Conservation (phyloP, 768 basidiomycete species). For the Neoboletus magnificus region DNA sequence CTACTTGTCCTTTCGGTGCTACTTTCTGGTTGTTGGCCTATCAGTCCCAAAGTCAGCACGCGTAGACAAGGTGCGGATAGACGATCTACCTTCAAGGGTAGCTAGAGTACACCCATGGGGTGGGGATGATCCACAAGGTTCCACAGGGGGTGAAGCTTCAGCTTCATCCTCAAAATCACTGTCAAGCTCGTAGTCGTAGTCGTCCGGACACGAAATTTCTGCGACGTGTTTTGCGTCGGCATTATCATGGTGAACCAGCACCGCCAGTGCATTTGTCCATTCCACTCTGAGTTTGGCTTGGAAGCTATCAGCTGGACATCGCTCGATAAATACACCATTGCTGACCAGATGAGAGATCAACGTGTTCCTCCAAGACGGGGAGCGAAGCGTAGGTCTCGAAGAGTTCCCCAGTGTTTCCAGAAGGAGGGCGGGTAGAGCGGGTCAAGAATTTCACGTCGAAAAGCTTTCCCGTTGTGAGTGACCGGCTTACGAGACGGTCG, state of each 20-base stretch:
- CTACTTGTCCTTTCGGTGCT: not conserved
- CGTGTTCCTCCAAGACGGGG: conserved; percentile 8
- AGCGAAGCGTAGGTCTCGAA: conserved; percentile 16
- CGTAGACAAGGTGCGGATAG: not conserved
- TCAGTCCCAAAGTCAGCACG: not conserved
- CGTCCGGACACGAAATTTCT: conserved; percentile 7
- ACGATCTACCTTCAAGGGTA: not conserved
- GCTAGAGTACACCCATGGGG: not conserved
- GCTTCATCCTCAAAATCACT: conserved; percentile 28
- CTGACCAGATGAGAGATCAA: conserved; percentile 12
- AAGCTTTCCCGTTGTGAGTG: conserved; percentile 16
- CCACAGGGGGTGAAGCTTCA: not conserved
- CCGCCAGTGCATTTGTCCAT: conserved; percentile 8
- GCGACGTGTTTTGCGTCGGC: not conserved
- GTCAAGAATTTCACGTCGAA: conserved; percentile 23
- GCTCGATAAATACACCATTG: not conserved
- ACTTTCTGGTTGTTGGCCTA: conserved; percentile 8
- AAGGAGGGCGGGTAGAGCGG: not conserved
- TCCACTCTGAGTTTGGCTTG: conserved; percentile 8
- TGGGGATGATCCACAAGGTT: not conserved
- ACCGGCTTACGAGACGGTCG: conserved; percentile 8
- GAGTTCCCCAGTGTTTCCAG: not conserved
- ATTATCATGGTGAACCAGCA: not conserved
- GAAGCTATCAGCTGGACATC: not conserved
- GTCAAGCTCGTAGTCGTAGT: conserved; percentile 21